These are phyloP conservation scores for Colletotrichum sp. DNA, from an alignment of 2,329 filamentous ascomycete genomes.

Conservation along the genomic window DNA sequence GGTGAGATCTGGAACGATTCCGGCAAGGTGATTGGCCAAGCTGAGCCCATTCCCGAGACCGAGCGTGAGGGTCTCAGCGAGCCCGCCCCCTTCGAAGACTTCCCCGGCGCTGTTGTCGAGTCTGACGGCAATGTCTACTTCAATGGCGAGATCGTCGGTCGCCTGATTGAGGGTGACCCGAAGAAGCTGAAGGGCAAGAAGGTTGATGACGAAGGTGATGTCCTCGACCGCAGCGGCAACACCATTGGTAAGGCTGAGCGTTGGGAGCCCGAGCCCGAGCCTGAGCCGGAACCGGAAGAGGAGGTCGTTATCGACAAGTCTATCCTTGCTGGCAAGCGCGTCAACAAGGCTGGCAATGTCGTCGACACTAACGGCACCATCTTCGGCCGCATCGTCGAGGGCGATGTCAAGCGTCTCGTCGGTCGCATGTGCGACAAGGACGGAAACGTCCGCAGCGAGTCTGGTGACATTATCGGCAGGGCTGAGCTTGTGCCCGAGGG, in stretches of 20 bases:
- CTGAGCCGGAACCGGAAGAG: conserved; percentile 46
- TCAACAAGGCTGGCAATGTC: conserved; percentile 72
- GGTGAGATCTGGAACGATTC: conserved; percentile 75
- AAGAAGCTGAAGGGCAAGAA: conserved; percentile 68
- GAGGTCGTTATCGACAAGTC: conserved; percentile 63
- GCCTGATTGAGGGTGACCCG: conserved; percentile 66
- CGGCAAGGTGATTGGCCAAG: conserved; percentile 71
- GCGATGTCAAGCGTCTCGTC: conserved; percentile 65
- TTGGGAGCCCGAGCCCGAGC: conserved; percentile 63
- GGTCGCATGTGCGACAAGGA: conserved; percentile 75
- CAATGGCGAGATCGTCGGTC: conserved; percentile 61
- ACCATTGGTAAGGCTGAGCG: conserved; percentile 70
- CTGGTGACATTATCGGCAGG: conserved; percentile 71
- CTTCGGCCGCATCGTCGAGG: conserved; percentile 71
- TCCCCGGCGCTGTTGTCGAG: conserved; percentile 58
- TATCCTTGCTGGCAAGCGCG: conserved; percentile 69
- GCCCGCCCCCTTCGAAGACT: conserved; percentile 61
- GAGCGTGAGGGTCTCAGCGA: conserved; percentile 55
- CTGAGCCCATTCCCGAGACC: conserved; percentile 64
- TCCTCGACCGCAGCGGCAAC: conserved; percentile 72
- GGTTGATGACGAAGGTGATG: conserved; percentile 73
- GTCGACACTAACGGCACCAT: conserved; percentile 60
- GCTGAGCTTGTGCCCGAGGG: conserved; percentile 72
- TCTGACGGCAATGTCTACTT: conserved; percentile 57
- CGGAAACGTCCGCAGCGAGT: conserved; percentile 74